Evolutionary conservation across 1,139 yeast genomes (phyloP).

Genomic region (Geotrichum phurueaensis): DNA sequence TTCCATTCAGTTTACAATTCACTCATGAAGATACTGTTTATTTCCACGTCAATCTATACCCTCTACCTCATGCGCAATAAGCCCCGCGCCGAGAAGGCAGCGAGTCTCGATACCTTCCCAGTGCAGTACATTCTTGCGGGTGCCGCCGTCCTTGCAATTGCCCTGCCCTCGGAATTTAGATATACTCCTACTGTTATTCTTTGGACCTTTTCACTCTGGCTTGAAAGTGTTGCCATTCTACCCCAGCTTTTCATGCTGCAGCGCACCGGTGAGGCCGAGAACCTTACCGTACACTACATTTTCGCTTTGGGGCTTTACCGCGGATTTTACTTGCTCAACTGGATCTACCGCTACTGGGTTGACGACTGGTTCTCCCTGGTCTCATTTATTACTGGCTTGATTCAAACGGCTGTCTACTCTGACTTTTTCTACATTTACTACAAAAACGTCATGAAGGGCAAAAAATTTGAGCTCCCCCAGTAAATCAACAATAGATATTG

Average conservation of each 20-base stretch:
- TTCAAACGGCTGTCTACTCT: conserved; percentile 83
- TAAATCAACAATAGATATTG: conserved; percentile 29
- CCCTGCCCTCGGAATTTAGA: conserved; percentile 52
- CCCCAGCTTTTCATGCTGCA: conserved; percentile 91
- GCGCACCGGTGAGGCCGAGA: conserved; percentile 82
- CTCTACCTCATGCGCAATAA: conserved; percentile 63
- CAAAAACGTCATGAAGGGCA: conserved; percentile 73
- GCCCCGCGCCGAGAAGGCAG: conserved; percentile 45
- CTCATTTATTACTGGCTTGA: conserved; percentile 69
- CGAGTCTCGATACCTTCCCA: conserved; percentile 71
- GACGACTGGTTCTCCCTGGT: conserved; percentile 67
- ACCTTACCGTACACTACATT: conserved; percentile 83
- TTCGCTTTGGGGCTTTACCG: conserved; percentile 89
- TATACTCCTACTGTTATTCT: conserved; percentile 46
- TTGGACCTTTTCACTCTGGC: conserved; percentile 39
- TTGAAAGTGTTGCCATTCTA: conserved; percentile 83
- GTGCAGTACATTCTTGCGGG: conserved; percentile 65
- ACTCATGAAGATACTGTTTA: conserved; percentile 73
- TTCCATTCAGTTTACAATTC: conserved; percentile 63
- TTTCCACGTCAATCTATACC: conserved; percentile 68
- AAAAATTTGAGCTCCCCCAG: conserved; percentile 73
- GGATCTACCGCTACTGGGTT: conserved; percentile 79
- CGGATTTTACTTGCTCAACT: conserved; percentile 83
- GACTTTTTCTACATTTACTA: conserved; percentile 94
- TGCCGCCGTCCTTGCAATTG: conserved; percentile 51